Conservation (phyloP, 805 yeast genomes). For the Pichia phayaonensis region DNA sequence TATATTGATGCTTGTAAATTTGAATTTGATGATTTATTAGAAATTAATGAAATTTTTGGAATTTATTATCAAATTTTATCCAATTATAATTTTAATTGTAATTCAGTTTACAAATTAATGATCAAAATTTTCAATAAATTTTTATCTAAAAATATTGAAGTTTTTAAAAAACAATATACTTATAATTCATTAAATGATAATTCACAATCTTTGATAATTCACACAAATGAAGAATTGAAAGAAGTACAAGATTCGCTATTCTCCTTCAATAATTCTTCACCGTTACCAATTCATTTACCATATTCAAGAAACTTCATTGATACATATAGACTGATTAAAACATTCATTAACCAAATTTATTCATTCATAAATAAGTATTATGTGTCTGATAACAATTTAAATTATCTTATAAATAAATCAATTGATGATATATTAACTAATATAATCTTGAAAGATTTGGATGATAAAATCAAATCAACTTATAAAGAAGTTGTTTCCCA, state of each 20-base stretch:
- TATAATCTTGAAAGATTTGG: slow-evolving; percentile 58
- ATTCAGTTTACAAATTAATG: slow-evolving; percentile 54
- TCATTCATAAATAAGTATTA: slow-evolving; percentile 59
- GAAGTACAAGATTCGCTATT: slow-evolving; percentile 43
- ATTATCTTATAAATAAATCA: slow-evolving; percentile 48
- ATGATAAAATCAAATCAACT: slow-evolving; percentile 53
- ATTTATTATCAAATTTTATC: slow-evolving; percentile 70
- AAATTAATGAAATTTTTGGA: slow-evolving; percentile 59
- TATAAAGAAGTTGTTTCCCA: slow-evolving; percentile 90
- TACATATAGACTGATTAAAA: slow-evolving; percentile 68
- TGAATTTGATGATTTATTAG: slow-evolving; percentile 38
- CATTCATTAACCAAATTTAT: slow-evolving; percentile 56
- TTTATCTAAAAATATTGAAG: slow-evolving; percentile 45
- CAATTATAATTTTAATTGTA: slow-evolving; percentile 53
- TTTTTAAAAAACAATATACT: slow-evolving; percentile 55
- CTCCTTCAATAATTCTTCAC: slow-evolving; percentile 10
- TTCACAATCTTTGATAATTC: slow-evolving; percentile 77
- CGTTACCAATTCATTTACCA: slow-evolving; percentile 63
- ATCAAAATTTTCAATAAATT: slow-evolving; percentile 51
- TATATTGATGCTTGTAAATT: slow-evolving; percentile 37
- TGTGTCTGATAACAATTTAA: slow-evolving; percentile 51
- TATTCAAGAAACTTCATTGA: slow-evolving; percentile 85
- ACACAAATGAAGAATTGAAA: slow-evolving; percentile 50
- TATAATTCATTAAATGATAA: slow-evolving; percentile 68
- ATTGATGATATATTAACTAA: slow-evolving; percentile 64